These are phyloP conservation scores for Paramecium biaurelia DNA, from an alignment of 73 alveolate species.

Conservation along the genomic window DNA sequence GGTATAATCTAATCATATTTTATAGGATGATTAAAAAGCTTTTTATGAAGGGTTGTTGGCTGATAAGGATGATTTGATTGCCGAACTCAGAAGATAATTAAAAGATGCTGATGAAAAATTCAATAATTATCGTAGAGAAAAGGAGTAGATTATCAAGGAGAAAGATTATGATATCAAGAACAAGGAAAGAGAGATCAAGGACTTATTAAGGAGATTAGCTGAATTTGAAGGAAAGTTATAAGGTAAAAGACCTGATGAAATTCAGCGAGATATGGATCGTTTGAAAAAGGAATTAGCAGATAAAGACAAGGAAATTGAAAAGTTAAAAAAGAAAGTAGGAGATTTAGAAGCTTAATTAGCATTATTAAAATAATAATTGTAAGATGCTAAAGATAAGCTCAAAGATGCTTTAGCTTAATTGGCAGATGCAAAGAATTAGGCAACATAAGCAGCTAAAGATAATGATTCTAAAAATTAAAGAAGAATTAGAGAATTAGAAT, in stretches of 20 bases:
- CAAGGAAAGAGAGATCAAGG: conserved; percentile 31
- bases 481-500: neutral
- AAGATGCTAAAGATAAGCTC: neutral
- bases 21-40: conserved; percentile 22
- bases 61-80: conserved; percentile 34
- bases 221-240: neutral
- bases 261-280: neutral
- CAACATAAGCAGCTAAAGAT: neutral
- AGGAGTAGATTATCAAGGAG: neutral
- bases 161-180: conserved; percentile 28
- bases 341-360: conserved; percentile 4
- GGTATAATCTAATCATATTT: neutral
- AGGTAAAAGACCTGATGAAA: conserved; percentile 43
- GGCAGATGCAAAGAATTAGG: neutral
- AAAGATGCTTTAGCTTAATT: neutral
- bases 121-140: neutral
- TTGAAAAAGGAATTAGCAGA: neutral
- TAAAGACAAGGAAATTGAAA: conserved; percentile 7
- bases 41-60: neutral
- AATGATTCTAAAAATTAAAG: neutral
- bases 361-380: neutral
- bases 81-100: neutral
- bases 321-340: neutral
- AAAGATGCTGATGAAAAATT: neutral
- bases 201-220: neutral